A percentile compares a stretch with the other conserved stretches of the same genome.
These are phyloP conservation scores for Zasmidium angulare DNA, from an alignment of 2,329 filamentous ascomycete genomes.

Conservation along the genomic window DNA sequence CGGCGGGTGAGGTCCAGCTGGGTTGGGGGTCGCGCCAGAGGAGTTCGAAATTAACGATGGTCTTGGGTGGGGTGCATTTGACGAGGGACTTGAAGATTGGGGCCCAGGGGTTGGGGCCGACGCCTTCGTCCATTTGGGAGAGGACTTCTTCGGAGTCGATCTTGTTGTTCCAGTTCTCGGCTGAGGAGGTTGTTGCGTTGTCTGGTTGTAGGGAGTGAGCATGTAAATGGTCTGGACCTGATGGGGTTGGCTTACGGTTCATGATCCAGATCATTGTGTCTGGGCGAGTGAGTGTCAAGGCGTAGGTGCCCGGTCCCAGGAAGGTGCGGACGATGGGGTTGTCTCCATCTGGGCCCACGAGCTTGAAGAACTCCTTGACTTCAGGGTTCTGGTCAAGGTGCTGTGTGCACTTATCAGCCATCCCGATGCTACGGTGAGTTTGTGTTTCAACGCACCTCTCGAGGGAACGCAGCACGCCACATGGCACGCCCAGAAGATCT, in stretches of 20 bases:
- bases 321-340: conserved; percentile 49
- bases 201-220: conserved; percentile 3
- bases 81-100: conserved; percentile 49
- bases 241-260: conserved; percentile 35
- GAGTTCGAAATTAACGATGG: conserved; percentile 51
- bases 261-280: conserved; percentile 53
- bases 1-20: conserved; percentile 44
- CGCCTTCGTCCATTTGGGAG: conserved; percentile 45
- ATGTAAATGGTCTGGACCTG: no score
- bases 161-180: conserved; percentile 49
- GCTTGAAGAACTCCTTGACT: conserved; percentile 49
- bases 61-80: conserved; percentile 44
- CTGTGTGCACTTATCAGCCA: conserved; percentile 37
- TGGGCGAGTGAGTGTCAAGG: conserved; percentile 45
- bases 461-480: conserved; percentile 21
- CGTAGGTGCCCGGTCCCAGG: conserved; percentile 45
- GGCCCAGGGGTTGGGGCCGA: conserved; percentile 45
- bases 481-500: conserved; percentile 20
- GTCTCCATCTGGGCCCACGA: conserved; percentile 37
- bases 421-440: conserved; percentile 29
- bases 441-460: conserved; percentile 20
- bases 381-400: conserved; percentile 46
- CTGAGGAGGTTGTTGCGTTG: conserved; percentile 43
- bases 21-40: conserved; percentile 49
- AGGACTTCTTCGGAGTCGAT: conserved; percentile 48